Base-by-base conservation (phyloP, 371 early-diverging fungal species). In the Capniomyces stellatus region DNA sequence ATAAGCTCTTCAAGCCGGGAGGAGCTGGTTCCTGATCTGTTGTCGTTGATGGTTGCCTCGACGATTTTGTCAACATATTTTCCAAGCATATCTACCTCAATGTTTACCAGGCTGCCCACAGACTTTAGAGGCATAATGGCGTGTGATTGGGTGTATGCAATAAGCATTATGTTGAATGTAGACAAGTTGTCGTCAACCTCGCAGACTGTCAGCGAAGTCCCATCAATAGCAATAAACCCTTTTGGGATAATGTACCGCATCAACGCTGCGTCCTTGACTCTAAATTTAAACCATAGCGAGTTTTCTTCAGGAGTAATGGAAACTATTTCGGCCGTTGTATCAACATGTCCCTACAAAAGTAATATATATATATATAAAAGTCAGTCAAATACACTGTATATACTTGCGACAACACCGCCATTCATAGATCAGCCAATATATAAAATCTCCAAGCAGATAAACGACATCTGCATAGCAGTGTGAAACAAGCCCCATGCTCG, bases 21-120 rank as follows among this genome's bases (percentile, higher is more conserved):
- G 27, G 21, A 10, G 6, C 46, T 21, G 46, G 23, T 46, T 12
- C 23, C 46, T n/a, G 10, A 10, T 35, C 35, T 35, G 35, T 35
- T 15, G 15, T 35, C 35, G 15, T 10, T 23, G 13, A 66, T 61
- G 39, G 61, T 43, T 1, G 63, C 49, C 12, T 61, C 64, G 31
- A 69, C 59, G 23, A 58, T 58, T 47, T 65, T 66, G 29, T 64
- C 86, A 24, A 91, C 88, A 64, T 92, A 93, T 62, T 96, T 96
- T 55, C 89, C 92, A 58, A 94, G 70, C 83, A 92, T 91, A 64
- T 96, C 97, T 2, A 92, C 92, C 70, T 96, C 97, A 28, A 96
- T 71, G 64, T 96, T 96, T 56, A 94, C 88, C 41, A 64, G 64
- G 30, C 77, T 82, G 1, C 92, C 93, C 2, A 79, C 60, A 28